These are phyloP conservation scores for Colletotrichum liaoningense DNA, from an alignment of 2,329 filamentous ascomycete species.

Conservation along the genomic window DNA sequence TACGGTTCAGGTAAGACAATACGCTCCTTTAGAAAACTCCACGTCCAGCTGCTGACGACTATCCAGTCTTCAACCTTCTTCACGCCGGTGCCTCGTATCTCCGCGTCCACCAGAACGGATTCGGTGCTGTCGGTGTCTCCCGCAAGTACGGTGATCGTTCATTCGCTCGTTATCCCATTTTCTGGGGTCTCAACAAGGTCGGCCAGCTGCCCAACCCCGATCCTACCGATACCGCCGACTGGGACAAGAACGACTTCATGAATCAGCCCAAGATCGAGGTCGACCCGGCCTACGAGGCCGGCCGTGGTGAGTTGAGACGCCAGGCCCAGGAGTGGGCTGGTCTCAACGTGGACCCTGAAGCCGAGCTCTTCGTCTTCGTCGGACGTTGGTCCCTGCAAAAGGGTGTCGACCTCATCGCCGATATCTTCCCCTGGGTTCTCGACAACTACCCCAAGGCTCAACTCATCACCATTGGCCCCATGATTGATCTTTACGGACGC, in stretches of 20 bases:
- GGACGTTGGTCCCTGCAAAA: constrained; percentile 78
- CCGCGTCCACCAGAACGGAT: constrained; percentile 74
- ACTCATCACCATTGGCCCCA: constrained; percentile 71
- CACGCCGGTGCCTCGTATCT: constrained; percentile 76
- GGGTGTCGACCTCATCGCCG: constrained; percentile 75
- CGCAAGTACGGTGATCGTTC: constrained; percentile 76
- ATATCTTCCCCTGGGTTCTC: constrained; percentile 72
- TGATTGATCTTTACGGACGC: constrained; percentile 76
- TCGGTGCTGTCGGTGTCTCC: constrained; percentile 75
- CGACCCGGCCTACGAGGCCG: constrained; percentile 66
- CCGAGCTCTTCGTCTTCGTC: constrained; percentile 76
- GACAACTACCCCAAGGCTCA: constrained; percentile 70
- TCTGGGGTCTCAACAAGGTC: constrained; percentile 74
- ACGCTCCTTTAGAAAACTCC: accelerated
- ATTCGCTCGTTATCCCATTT: constrained; percentile 75
- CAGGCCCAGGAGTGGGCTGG: constrained; percentile 77
- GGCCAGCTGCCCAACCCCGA: constrained; percentile 74
- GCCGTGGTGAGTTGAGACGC: constrained; percentile 63
- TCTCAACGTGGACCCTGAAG: constrained; percentile 68
- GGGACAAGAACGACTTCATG: constrained; percentile 62
- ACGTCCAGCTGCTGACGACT: neutral
- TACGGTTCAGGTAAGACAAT: constrained; percentile 62
- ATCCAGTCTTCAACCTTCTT: constrained; percentile 72
- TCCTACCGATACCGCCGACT: constrained; percentile 72
- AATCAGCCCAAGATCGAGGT: constrained; percentile 61